Conservation (phyloP, 768 basidiomycete genomes). For the Boletus reticuloceps region DNA sequence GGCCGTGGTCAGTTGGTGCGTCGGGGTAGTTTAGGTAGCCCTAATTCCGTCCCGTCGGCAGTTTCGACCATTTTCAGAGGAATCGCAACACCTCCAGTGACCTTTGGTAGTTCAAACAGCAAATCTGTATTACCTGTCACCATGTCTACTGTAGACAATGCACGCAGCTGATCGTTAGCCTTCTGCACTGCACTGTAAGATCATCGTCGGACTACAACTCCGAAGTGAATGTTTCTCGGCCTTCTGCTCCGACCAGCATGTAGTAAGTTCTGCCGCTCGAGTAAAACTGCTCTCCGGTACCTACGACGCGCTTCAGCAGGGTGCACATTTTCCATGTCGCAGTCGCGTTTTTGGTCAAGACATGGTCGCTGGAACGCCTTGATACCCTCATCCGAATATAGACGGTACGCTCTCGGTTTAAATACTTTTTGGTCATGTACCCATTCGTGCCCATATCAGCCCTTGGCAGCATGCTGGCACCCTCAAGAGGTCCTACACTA, state of each 20-base stretch:
- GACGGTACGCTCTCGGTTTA: neutral
- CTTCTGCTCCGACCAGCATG: neutral
- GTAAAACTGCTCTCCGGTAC: neutral
- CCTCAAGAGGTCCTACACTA: conserved; percentile 6
- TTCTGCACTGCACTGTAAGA: too few species aligned
- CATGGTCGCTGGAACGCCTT: neutral
- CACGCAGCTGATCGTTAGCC: too few species aligned
- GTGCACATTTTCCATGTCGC: conserved; percentile 1
- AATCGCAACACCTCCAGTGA: too few species aligned
- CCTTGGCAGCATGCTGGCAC: neutral
- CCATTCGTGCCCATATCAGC: neutral
- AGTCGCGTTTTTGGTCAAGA: neutral
- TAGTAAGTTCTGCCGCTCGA: neutral
- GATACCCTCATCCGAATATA: neutral
- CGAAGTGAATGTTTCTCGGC: neutral
- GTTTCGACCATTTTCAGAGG: too few species aligned
- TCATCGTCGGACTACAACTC: too few species aligned
- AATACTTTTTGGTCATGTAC: too few species aligned
- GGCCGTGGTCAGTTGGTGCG: too few species aligned
- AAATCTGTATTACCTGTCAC: too few species aligned
- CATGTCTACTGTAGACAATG: too few species aligned
- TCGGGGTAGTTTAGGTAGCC: too few species aligned
- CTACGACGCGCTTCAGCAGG: neutral
- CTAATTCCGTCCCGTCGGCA: too few species aligned
- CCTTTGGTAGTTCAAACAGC: too few species aligned